Percentiles rank a stretch among this genome's conserved stretches.
phyloP scores from a whole-genome alignment of 345 rosid species.

The Arabidopsis arenosa region DNA sequence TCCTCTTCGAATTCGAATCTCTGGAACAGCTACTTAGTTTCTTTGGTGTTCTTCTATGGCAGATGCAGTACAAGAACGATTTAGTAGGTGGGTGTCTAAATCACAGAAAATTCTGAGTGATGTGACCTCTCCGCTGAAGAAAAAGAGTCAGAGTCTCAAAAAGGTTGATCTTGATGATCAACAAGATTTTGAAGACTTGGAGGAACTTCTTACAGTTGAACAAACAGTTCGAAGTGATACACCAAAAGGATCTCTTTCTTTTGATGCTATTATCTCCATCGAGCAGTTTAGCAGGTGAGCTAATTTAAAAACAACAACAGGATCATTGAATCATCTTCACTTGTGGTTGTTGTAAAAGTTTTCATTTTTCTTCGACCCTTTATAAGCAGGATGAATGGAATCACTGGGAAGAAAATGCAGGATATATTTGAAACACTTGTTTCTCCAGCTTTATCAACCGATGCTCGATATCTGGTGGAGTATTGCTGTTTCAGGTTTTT shows the following conservation, averaged over 20 bases:
- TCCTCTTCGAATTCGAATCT: not conserved
- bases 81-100: conserved; percentile 78
- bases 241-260: conserved; percentile 67
- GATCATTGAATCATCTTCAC: not conserved
- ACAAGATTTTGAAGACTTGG: conserved; percentile 57
- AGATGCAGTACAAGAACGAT: conserved; percentile 79
- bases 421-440: conserved; percentile 84
- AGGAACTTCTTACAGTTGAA: conserved; percentile 74
- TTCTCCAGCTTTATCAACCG: conserved; percentile 57
- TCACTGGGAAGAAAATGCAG: conserved; percentile 82
- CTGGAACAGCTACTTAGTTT: not conserved
- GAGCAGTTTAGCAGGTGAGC: conserved; percentile 96
- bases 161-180: conserved; percentile 51
- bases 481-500: conserved; percentile 95
- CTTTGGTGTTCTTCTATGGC: conserved; percentile 17
- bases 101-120: conserved; percentile 68
- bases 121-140: conserved; percentile 64
- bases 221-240: conserved; percentile 67
- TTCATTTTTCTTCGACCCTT: conserved; percentile 38
- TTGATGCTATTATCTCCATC: conserved; percentile 78
- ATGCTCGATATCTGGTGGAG: conserved; percentile 83
- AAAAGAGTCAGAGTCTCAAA: conserved; percentile 59
- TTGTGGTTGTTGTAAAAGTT: not conserved
- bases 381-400: conserved; percentile 91
- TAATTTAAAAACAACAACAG: not conserved